Base-by-base conservation (phyloP, 73 alveolate genomes). In the Stentor coeruleus region DNA sequence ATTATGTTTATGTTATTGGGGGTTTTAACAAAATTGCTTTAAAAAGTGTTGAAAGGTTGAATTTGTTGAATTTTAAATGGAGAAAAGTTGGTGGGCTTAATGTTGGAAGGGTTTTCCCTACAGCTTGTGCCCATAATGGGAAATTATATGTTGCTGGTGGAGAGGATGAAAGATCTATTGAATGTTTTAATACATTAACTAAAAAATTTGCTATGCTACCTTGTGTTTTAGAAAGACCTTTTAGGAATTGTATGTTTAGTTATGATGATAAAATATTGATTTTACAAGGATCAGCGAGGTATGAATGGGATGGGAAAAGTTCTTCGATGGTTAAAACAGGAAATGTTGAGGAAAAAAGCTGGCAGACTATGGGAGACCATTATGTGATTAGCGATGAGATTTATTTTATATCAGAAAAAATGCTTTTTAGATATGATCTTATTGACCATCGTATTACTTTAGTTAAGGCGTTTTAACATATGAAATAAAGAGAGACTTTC, bases 81-180 rank as follows among this genome's bases (percentile, higher is more conserved):
- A n/a, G 28, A 57, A 57, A 57, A 57, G 28, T 31, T 20, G 73
- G 73, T 2, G 28, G 28, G 15, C 28, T 57, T n/a, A 57, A 57
- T 2, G 2, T 57, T 57, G 73, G 35, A 57, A 57, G 73, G 28
- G 73, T 20, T 31, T 57, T n/a, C 28, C 73, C 15, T 57, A 31
- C 73, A 57, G 73, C 73, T 20, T 57, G 73, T 2, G 73, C 28
- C 28, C 73, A 57, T 57, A 57, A 31, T 57, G 73, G 73, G 28
- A 0, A 31, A 57, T 20, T 57, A 20, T 57, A 20, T 57, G 73
- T 57, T n/a, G 73, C 73, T 57, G 73, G 73, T 20, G 73, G 73
- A 57, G 28, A 31, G 35, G 73, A 31, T n/a, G 28, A 20, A 1
- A 31, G 28, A n/a, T 57, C 73, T 31, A 57, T 57, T 57, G 73